phyloP scores from a whole-genome alignment of 2,329 filamentous ascomycete genomes.

The Thelonectria rubi region DNA sequence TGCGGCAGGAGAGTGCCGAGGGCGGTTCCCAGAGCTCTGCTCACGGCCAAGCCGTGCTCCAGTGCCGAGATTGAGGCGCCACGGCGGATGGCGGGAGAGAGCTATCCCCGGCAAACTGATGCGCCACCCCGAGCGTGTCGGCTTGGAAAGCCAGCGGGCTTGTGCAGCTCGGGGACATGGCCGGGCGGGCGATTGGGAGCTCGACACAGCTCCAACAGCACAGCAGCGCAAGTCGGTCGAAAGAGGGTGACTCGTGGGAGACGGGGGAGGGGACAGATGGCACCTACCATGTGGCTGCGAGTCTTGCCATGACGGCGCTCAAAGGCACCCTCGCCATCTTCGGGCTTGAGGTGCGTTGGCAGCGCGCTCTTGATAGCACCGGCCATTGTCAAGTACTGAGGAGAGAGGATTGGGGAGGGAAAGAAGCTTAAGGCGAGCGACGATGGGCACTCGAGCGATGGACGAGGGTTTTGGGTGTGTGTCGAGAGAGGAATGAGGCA shows the following conservation, averaged over 20 bases:
- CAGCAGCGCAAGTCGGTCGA: too few relatives aligned
- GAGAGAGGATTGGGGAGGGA: constrained; percentile 7
- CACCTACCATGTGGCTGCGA: constrained; percentile 84
- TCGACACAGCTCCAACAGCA: neutral
- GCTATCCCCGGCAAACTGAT: neutral
- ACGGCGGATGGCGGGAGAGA: neutral
- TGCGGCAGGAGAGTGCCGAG: neutral
- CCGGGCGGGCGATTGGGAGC: constrained; percentile 4
- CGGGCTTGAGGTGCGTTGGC: constrained; percentile 83
- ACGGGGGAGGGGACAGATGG: constrained; percentile 3
- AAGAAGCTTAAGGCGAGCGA: constrained; percentile 3
- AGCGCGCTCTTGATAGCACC: constrained; percentile 77
- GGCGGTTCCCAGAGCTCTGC: neutral
- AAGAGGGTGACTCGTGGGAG: neutral
- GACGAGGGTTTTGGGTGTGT: constrained; percentile 26
- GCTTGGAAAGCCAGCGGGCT: neutral
- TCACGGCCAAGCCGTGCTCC: neutral
- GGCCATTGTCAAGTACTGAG: constrained; percentile 65
- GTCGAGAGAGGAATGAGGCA: constrained; percentile 32
- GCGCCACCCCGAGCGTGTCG: neutral
- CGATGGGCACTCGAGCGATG: constrained; percentile 14
- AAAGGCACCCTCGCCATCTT: constrained; percentile 58
- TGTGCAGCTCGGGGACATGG: neutral
- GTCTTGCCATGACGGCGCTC: constrained; percentile 81
- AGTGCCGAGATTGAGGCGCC: neutral